Percentiles rank a stretch among this genome's conserved stretches.
These are phyloP conservation scores for Nicotiana benthamiana DNA, from an alignment of 257 asterid species.

Conservation along the genomic window DNA sequence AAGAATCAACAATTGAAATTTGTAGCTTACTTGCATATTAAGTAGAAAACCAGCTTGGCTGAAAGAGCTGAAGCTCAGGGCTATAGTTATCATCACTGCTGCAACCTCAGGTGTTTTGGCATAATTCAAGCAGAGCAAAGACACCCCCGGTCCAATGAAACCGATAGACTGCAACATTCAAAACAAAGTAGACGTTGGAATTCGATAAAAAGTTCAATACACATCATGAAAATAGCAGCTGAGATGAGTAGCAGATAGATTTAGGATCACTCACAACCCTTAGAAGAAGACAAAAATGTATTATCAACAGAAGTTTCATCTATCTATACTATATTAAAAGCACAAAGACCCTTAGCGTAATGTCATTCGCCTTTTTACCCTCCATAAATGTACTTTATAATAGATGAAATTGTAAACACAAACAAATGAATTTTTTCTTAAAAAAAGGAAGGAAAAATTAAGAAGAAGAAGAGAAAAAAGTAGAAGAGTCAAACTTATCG, in stretches of 20 bases:
- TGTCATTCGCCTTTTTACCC: too few relatives aligned
- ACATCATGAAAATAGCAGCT: neutral
- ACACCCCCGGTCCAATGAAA: slow-evolving; percentile 85
- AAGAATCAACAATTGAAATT: neutral
- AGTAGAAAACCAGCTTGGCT: slow-evolving; percentile 96
- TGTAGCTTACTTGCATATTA: slow-evolving; percentile 79
- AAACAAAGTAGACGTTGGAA: neutral
- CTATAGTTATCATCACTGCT: slow-evolving; percentile 44
- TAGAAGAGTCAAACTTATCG: too few relatives aligned
- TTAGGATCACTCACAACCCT: neutral
- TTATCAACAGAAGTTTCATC: neutral
- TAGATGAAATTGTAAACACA: too few relatives aligned
- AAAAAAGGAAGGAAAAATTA: too few relatives aligned
- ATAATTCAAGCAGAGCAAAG: slow-evolving; percentile 69
- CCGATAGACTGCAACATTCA: slow-evolving; percentile 61
- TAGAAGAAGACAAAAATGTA: neutral
- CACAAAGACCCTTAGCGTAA: too few relatives aligned
- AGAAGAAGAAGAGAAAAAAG: too few relatives aligned
- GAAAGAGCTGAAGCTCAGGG: slow-evolving; percentile 82
- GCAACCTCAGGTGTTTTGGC: slow-evolving; percentile 68
- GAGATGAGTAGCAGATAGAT: neutral
- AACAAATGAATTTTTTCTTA: too few relatives aligned
- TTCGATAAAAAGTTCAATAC: neutral
- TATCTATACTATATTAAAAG: too few relatives aligned
- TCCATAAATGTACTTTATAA: too few relatives aligned